These are phyloP conservation scores for Cucurbita ficifolia DNA, from an alignment of 306 rosid genomes.

Conservation along the genomic window DNA sequence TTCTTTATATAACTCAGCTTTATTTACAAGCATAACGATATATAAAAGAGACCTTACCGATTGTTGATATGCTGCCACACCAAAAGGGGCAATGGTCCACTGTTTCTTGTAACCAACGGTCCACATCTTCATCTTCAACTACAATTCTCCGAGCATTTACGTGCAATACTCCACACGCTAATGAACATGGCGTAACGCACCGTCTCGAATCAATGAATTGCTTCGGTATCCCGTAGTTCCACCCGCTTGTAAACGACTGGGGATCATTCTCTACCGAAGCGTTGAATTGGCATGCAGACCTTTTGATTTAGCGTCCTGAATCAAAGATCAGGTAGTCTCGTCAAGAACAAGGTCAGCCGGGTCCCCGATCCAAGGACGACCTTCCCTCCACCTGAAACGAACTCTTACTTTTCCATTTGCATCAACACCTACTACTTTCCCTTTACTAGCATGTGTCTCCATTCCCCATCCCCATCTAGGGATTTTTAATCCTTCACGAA, in stretches of 20 bases:
- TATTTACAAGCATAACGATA: slow-evolving; percentile 2
- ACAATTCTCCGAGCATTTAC: neutral
- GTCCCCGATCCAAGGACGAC: slow-evolving; percentile 94
- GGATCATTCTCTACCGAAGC: neutral
- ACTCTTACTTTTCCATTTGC: slow-evolving; percentile 87
- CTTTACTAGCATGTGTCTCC: slow-evolving; percentile 95
- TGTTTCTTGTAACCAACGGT: neutral
- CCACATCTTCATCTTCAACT: slow-evolving; percentile 5
- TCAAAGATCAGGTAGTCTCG: slow-evolving; percentile 10
- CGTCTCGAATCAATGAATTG: neutral
- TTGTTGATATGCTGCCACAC: neutral
- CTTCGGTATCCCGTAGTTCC: neutral
- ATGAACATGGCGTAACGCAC: neutral
- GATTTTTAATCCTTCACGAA: slow-evolving; percentile 61
- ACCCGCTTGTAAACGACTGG: neutral
- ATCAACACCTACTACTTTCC: slow-evolving; percentile 86
- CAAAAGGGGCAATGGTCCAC: neutral
- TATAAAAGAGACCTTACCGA: neutral
- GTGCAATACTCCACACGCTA: neutral
- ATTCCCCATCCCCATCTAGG: slow-evolving; percentile 99
- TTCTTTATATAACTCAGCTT: slow-evolving; percentile 3
- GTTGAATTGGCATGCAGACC: neutral
- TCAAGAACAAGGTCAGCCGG: slow-evolving; percentile 85
- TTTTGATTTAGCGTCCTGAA: neutral
- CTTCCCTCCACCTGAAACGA: slow-evolving; percentile 97